Conservation (phyloP, 2,329 filamentous ascomycete genomes). For the Verticillium tricorpus region DNA sequence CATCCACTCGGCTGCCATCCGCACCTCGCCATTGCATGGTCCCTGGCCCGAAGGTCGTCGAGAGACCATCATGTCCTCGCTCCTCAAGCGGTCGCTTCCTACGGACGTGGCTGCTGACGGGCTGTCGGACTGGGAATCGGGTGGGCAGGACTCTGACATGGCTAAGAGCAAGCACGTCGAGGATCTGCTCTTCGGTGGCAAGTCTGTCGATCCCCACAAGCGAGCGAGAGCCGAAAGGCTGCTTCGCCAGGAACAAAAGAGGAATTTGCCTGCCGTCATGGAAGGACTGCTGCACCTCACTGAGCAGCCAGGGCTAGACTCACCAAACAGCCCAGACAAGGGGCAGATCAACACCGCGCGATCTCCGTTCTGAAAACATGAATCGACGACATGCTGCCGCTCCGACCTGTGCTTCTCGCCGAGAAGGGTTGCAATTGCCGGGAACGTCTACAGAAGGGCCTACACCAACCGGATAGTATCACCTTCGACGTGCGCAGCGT, state of each 20-base stretch:
- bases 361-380: not conserved
- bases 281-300: conserved; percentile 9
- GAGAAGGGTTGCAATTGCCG: not conserved
- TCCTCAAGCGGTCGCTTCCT: conserved; percentile 34
- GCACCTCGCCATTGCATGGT: conserved; percentile 30
- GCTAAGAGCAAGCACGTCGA: conserved; percentile 17
- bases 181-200: conserved; percentile 11
- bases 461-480: not conserved
- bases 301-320: not conserved
- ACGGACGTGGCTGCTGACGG: conserved; percentile 29
- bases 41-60: conserved; percentile 33
- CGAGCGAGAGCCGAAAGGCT: conserved; percentile 8
- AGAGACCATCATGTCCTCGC: conserved; percentile 25
- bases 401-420: not conserved
- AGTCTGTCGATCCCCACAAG: conserved; percentile 7
- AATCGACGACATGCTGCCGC: not conserved
- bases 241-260: not conserved
- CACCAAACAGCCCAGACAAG: not conserved
- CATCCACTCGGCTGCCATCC: conserved; percentile 31
- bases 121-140: conserved; percentile 38
- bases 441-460: too few species aligned
- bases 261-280: conserved; percentile 6
- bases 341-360: not conserved
- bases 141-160: conserved; percentile 17
- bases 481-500: not conserved